A percentile compares a stretch with the other conserved stretches of the same genome.
These are phyloP conservation scores for Xylaria sp. DNA, from an alignment of 2,329 filamentous ascomycete species.

Conservation along the genomic window DNA sequence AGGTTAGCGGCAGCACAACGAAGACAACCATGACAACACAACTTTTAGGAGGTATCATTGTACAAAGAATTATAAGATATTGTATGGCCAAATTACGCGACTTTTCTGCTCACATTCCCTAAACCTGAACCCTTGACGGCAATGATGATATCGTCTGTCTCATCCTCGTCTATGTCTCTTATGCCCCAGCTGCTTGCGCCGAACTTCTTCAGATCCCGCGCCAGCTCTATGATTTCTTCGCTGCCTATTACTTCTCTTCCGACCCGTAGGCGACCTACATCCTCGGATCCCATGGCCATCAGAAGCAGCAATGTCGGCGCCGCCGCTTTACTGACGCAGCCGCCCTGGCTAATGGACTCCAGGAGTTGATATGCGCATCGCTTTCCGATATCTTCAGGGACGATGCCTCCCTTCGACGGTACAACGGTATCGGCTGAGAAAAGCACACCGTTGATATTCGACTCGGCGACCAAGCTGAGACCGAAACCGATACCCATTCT, in stretches of 20 bases:
- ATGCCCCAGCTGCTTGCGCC: conserved; percentile 89
- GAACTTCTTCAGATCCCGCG: conserved; percentile 81
- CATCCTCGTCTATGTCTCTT: conserved; percentile 62
- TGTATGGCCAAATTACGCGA: conserved; percentile 45
- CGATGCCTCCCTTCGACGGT: conserved; percentile 71
- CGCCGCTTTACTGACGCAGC: conserved; percentile 70
- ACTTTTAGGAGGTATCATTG: conserved; percentile 17
- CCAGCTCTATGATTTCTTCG: conserved; percentile 73
- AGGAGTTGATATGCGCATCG: conserved; percentile 84
- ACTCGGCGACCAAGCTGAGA: conserved; percentile 84
- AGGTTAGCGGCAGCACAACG: conserved; percentile 30
- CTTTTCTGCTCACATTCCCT: conserved; percentile 90
- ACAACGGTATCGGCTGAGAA: conserved; percentile 81
- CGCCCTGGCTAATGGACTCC: conserved; percentile 74
- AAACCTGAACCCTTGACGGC: conserved; percentile 91
- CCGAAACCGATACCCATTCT: conserved; percentile 87
- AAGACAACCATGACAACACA: conserved; percentile 21
- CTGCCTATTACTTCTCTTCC: conserved; percentile 76
- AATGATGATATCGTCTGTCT: conserved; percentile 70
- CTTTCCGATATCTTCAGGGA: conserved; percentile 86
- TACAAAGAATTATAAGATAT: conserved; percentile 28
- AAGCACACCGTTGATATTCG: conserved; percentile 70
- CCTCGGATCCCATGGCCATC: conserved; percentile 98
- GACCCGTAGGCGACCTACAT: conserved; percentile 80
- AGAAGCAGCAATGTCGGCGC: conserved; percentile 72